Conservation (phyloP, 306 rosid genomes). For the Urtica urens region DNA sequence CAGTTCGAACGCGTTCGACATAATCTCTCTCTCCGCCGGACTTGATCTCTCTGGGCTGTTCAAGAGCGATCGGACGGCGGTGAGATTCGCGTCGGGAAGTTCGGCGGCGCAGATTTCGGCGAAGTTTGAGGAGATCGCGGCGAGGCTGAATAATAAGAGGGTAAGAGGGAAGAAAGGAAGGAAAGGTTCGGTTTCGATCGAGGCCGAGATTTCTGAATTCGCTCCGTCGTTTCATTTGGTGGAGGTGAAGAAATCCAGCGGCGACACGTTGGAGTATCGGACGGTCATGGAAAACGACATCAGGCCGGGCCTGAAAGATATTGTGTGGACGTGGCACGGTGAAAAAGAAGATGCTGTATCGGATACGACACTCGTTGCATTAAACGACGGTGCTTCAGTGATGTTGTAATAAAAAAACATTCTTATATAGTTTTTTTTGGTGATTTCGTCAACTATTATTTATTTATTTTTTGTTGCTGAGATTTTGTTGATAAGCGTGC, state of each 20-base stretch:
- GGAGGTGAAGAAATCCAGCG: slow-evolving; percentile 70
- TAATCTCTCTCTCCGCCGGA: slow-evolving; percentile 57
- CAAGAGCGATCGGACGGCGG: slow-evolving; percentile 33
- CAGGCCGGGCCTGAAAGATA: slow-evolving; percentile 68
- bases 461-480: too few species aligned
- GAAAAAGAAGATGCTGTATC: too few species aligned
- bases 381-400: too few species aligned
- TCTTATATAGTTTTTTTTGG: too few species aligned
- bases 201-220: slow-evolving; percentile 73
- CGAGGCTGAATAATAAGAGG: slow-evolving; percentile 33
- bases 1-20: slow-evolving; percentile 70
- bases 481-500: too few species aligned
- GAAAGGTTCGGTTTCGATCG: slow-evolving; percentile 60
- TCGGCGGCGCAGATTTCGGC: slow-evolving; percentile 56
- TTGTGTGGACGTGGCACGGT: too few species aligned
- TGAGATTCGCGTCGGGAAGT: slow-evolving; percentile 52
- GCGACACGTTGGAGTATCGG: slow-evolving; percentile 79
- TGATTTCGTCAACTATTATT: too few species aligned
- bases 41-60: slow-evolving; percentile 71
- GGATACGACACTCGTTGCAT: too few species aligned
- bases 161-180: slow-evolving; percentile 63
- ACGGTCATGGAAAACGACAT: slow-evolving; percentile 51
- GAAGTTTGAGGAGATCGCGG: slow-evolving; percentile 61
- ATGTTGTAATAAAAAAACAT: too few species aligned
- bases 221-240: slow-evolving; percentile 67